Evolutionary conservation across 225 moss, liverwort and hornwort genomes (phyloP).

Genomic region (Pseudoscleropodium purum): DNA sequence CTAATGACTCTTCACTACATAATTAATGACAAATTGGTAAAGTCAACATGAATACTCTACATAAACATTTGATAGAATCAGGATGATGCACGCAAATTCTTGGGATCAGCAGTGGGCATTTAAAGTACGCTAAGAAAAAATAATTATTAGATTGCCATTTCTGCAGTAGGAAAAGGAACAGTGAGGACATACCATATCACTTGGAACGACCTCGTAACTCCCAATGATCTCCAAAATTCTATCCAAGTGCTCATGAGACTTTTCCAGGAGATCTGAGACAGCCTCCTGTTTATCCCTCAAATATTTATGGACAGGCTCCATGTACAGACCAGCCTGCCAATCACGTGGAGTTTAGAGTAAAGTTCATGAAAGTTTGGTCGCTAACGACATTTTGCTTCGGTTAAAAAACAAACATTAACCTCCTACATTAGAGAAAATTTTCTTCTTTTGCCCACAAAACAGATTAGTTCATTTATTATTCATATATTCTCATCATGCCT

Average conservation of each 20-base stretch:
- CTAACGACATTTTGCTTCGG: not conserved
- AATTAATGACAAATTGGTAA: not conserved
- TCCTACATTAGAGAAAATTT: not conserved
- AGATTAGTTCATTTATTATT: not conserved
- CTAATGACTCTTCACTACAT: not conserved
- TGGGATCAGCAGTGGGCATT: not conserved
- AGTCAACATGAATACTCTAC: not conserved
- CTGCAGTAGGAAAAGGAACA: not conserved
- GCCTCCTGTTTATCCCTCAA: slow-evolving; percentile 19
- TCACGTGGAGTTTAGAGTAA: not conserved
- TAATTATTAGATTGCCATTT: not conserved
- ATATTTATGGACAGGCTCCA: slow-evolving; percentile 33
- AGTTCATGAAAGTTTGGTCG: not conserved
- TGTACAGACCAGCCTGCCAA: slow-evolving; percentile 44
- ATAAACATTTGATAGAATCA: not conserved
- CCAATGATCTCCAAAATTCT: slow-evolving; percentile 35
- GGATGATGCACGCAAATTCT: not conserved
- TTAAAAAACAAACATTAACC: not conserved
- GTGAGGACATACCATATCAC: slow-evolving; percentile 48
- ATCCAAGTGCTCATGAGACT: slow-evolving; percentile 34
- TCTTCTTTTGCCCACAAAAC: not conserved
- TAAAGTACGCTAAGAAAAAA: not conserved
- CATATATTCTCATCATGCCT: not conserved
- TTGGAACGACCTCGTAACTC: slow-evolving; percentile 40
- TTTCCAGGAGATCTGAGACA: slow-evolving; percentile 34